phyloP scores from a whole-genome alignment of 2,329 filamentous ascomycete genomes.

The Penicillium fuscoglaucum region DNA sequence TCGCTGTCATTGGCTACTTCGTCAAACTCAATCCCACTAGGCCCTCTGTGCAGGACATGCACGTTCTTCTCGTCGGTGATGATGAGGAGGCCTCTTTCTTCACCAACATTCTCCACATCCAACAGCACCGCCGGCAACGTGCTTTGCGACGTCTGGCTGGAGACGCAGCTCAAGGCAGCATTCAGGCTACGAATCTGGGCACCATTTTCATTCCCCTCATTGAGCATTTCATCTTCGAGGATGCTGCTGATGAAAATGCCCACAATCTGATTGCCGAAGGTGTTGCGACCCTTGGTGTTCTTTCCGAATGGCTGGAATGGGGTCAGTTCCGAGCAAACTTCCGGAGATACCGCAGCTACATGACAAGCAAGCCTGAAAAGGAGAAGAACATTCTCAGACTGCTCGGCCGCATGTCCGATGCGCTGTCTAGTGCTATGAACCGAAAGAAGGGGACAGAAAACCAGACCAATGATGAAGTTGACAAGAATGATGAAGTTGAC shows the following conservation, averaged over 20 bases:
- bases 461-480: slow-evolving; percentile 27
- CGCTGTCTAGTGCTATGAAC: slow-evolving; percentile 60
- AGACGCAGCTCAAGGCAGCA: slow-evolving; percentile 62
- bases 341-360: slow-evolving; percentile 77
- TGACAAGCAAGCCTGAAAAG: slow-evolving; percentile 75
- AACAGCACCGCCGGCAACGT: slow-evolving; percentile 79
- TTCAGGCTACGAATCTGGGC: slow-evolving; percentile 76
- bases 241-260: slow-evolving; percentile 71
- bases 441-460: slow-evolving; percentile 26
- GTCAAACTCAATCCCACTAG: slow-evolving; percentile 70
- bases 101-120: slow-evolving; percentile 86
- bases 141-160: slow-evolving; percentile 75
- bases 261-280: slow-evolving; percentile 86
- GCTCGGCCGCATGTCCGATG: slow-evolving; percentile 77
- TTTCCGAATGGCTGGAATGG: slow-evolving; percentile 82
- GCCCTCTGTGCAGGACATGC: slow-evolving; percentile 71
- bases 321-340: slow-evolving; percentile 83
- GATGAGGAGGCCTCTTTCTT: slow-evolving; percentile 88
- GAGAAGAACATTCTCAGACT: slow-evolving; percentile 85
- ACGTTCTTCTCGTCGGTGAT: slow-evolving; percentile 65
- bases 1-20: slow-evolving; percentile 76
- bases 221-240: slow-evolving; percentile 90
- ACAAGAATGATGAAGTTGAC: slow-evolving; percentile 31
- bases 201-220: slow-evolving; percentile 88
- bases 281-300: slow-evolving; percentile 71